Evolutionary conservation across 2,329 filamentous ascomycete species (phyloP), one percentile per base, ranked within the genome.

Genomic region (Uncinocarpus reesii): DNA sequence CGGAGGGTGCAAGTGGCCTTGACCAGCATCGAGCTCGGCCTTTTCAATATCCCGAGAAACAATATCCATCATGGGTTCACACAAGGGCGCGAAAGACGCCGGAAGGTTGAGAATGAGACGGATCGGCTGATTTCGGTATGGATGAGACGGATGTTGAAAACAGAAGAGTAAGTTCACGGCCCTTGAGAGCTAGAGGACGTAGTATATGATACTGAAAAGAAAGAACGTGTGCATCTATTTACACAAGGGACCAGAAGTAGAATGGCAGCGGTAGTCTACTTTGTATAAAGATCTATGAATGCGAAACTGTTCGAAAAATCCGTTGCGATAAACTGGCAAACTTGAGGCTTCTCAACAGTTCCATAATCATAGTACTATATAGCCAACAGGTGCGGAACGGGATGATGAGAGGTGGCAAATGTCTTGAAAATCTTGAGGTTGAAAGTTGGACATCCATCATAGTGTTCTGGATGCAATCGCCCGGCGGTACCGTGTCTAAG

Each of bases 41-140:
- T 66, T 64, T 49, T 69, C 62, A 41, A 65, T 32, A 41, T 68
- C 65, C 44, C 59, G 55, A 49, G 63, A 60, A 35, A 64, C 55
- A 26, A 58, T 50, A 55, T 69, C 64, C 66, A 69, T 69, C n/a
- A n/a, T n/a, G n/a, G n/a, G 37, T 46, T 56, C 42, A 40, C 10
- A 24, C 20, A 21, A 16, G 10, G 38, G 23, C 8, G 23, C 43
- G 23, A 21, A 20, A 2, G 21, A 32, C 7, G n/a, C n/a, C n/a
- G 31, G 15, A 23, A 4, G 36, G 6, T 40, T 23, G 26, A n/a
- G 21, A n/a, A 29, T 7, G 28, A n/a, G n/a, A n/a, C n/a, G n/a
- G n/a, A n/a, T n/a, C n/a, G n/a, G n/a, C n/a, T n/a, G n/a, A n/a
- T n/a, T n/a, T n/a, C n/a, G n/a, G n/a, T n/a, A n/a, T n/a, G n/a